These are phyloP conservation scores for Malassezia japonica DNA, from an alignment of 1,284 basidiomycete genomes.

Conservation along the genomic window DNA sequence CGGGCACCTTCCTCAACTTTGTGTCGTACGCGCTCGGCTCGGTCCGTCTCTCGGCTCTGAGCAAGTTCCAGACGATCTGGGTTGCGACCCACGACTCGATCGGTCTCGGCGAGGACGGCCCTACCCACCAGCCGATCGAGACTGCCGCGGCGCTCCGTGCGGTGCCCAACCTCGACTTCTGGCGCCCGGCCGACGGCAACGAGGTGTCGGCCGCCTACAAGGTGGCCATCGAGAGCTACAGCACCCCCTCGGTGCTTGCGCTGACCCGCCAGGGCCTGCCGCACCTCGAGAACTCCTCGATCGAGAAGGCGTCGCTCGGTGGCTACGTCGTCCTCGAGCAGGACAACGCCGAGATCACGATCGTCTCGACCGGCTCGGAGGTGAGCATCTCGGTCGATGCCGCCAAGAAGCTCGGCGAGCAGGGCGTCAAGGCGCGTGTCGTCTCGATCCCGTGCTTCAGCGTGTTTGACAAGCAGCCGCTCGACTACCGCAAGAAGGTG, in stretches of 20 bases:
- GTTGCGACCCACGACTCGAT: slow-evolving; percentile 58
- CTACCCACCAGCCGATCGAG: slow-evolving; percentile 90
- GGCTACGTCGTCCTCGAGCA: slow-evolving; percentile 82
- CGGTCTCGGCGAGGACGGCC: slow-evolving; percentile 72
- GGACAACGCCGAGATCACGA: slow-evolving; percentile 64
- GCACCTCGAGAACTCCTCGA: slow-evolving; percentile 75
- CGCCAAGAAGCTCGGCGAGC: slow-evolving; percentile 61
- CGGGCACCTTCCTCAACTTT: slow-evolving; percentile 61
- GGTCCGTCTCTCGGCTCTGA: slow-evolving; percentile 79
- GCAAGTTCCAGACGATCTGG: slow-evolving; percentile 81
- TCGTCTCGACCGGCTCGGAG: slow-evolving; percentile 81
- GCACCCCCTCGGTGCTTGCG: slow-evolving; percentile 71
- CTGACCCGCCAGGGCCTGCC: slow-evolving; percentile 85
- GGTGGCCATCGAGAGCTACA: slow-evolving; percentile 62
- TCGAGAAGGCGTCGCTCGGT: slow-evolving; percentile 73
- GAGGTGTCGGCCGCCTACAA: slow-evolving; percentile 84
- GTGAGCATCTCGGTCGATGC: slow-evolving; percentile 77
- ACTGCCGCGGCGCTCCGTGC: slow-evolving; percentile 77
- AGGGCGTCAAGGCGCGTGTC: slow-evolving; percentile 63
- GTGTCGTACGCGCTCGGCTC: slow-evolving; percentile 87
- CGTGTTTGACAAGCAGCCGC: slow-evolving; percentile 73
- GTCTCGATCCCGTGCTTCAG: slow-evolving; percentile 83
- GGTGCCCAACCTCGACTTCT: slow-evolving; percentile 65
- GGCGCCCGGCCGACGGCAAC: slow-evolving; percentile 79
- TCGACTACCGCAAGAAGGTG: slow-evolving; percentile 71